Base-by-base conservation (phyloP, 2,329 filamentous ascomycete species). In the Fusarium sulawesiense region DNA sequence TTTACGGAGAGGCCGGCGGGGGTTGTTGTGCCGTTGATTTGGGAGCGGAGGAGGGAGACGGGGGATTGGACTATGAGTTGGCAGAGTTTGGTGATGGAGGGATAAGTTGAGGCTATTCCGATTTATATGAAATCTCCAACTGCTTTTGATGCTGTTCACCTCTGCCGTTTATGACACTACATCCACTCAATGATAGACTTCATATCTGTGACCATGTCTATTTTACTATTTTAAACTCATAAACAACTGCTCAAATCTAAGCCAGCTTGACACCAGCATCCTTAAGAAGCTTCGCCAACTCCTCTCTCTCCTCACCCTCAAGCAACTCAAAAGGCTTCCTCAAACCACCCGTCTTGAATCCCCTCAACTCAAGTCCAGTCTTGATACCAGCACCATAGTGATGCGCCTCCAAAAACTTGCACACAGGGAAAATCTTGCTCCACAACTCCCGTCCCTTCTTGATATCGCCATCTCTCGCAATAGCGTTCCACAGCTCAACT, bases 371-470 rank as follows among this genome's bases (percentile, higher is more conserved):
- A 74, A 86, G 81, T 0, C 80, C 84, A 1, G 84, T 85, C 79
- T 86, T 86, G 11, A 85, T 80, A 9, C 82, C 82, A 8, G 81
- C 76, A 0, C 79, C 76, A 62, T 86, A 86, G 56, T 84, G 84
- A 50, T 84, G 77, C 7, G 80, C 77, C 73, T 86, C 84, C 7
- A 86, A 69, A 44, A 85, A 83, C 72, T 84, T 84, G 76, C 84
- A 86, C 8, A 86, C 75, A 2, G 84, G 84, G 60, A 78, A 86
- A 7, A 83, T 83, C 76, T 84, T 84, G 18, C 76, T 73, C 84
- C 84, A 86, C 14, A 86, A 53, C 75, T 84, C 80, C 1, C 83
- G 77, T 0, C 82, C 83, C 44, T 74, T 77, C 66, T 79, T 76
- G 27, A 86, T 56, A 57, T 86, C 83, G 0, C 78, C 76, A 21